Base-by-base conservation (phyloP, 306 rosid species). In the Hippophae tibetana region DNA sequence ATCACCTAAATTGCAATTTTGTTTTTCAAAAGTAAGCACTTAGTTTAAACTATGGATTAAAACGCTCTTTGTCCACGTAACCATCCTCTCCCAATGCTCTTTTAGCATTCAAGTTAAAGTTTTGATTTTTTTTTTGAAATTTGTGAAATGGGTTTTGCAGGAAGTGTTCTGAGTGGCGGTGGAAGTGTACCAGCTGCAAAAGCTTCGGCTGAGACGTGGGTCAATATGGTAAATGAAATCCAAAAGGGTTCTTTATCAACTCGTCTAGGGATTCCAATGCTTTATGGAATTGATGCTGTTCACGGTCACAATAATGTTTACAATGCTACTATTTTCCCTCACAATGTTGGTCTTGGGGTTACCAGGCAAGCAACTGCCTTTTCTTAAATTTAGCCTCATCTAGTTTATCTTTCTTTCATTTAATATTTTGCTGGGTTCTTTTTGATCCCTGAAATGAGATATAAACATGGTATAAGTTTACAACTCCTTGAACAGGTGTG, bases 81-180 rank as follows among this genome's bases (percentile, higher is more conserved):
- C 23, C 23, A 18, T 1, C 23, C 23, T 18, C 23, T 18, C 23
- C 23, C 23, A 49, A 31, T 31, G 38, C 5, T 31, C 38, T 13
- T 49, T 49, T 13, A 8, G 23, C 2, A 12, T 5, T 13, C 26
- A 14, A 49, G 8, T 44, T 18, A 18, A 18, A 18, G 23, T 18
- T 18, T 1, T 18, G 23, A 18, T 18, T 42, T 26, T 47, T 48
- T 52, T 57, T 40, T 9, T 13, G n/a, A 44, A 44, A 38, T 25
- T 56, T 13, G 31, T 13, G 47, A 25, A 2, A 14, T 38, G 44
- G 26, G 47, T 63, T 76, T 69, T 14, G 46, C 81, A 92, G 98
- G 98, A 74, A 92, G 96, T 77, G 98, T 92, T 26, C 84, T 92
- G 64, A 92, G 98, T 69, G 98, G 98, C 1, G 98, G 98, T 68